Percentiles rank a stretch among this genome's conserved stretches.
Conservation (phyloP, 352 stramenopile genomes). For the Globisporangium solare region DNA sequence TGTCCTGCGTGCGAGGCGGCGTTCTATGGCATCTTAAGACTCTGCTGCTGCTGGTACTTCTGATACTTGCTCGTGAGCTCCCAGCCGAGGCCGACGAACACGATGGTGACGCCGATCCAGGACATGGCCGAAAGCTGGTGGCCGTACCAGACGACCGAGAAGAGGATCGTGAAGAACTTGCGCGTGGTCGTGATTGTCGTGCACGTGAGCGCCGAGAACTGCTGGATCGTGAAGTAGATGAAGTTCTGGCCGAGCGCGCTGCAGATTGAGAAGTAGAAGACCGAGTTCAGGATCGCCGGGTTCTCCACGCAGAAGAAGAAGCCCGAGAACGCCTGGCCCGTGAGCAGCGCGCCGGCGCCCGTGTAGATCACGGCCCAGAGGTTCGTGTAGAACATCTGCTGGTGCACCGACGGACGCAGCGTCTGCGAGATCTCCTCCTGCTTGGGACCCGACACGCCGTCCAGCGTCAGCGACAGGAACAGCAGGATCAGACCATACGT, state of each 20-base stretch:
- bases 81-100: slow-evolving; percentile 88
- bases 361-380: slow-evolving; percentile 87
- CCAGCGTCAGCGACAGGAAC: slow-evolving; percentile 92
- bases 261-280: slow-evolving; percentile 94
- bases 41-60: slow-evolving; percentile 74
- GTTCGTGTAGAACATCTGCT: slow-evolving; percentile 91
- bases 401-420: slow-evolving; percentile 77
- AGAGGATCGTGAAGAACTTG: slow-evolving; percentile 99
- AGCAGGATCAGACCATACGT: slow-evolving; percentile 85
- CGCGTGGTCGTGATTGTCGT: slow-evolving; percentile 99
- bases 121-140: slow-evolving; percentile 90
- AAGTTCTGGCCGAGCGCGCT: slow-evolving; percentile 98
- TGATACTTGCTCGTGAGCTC: slow-evolving; percentile 84
- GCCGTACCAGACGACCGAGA: slow-evolving; percentile 96
- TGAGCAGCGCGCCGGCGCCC: slow-evolving; percentile 62
- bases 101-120: slow-evolving; percentile 88
- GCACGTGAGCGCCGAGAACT: slow-evolving; percentile 97
- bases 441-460: slow-evolving; percentile 94
- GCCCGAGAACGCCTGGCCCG: slow-evolving; percentile 62
- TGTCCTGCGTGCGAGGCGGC: too few species aligned
- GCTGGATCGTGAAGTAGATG: slow-evolving; percentile 99
- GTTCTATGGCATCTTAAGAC: slow-evolving; percentile 28
- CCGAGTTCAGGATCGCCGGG: slow-evolving; percentile 73
- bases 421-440: slow-evolving; percentile 89
- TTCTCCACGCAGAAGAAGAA: slow-evolving; percentile 83